Base-by-base conservation (phyloP, 768 basidiomycete species). In the Austroboletus festivus region DNA sequence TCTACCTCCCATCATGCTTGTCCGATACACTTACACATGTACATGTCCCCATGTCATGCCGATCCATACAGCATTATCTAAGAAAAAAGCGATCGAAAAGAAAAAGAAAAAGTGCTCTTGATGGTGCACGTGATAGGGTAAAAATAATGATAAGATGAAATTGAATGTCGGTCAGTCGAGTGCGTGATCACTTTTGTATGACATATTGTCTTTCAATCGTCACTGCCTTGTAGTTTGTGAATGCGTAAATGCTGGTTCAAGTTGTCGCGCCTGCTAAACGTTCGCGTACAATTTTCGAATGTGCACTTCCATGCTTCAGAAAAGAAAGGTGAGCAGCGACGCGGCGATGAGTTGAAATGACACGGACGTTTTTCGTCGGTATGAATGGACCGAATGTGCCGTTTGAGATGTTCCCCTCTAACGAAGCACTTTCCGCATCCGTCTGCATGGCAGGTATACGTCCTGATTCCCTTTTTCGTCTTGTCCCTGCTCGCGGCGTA, bases 391-490 rank as follows among this genome's bases (percentile, higher is more conserved):
- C 84, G 67, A 18, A 91, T 77, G 69, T 92, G 90, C 22, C 90
- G 71, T 68, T 90, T 89, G 48, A 93, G 70, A 65, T 93, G 90
- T 56, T 91, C 88, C 1, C 83, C 79, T 2, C 90, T 73, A 31
- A 80, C 80, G 58, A 93, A 93, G 48, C 83, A 82, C 70, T 90
- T 90, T 16, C 81, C 81, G 56, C 90, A 93, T 1, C 79, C 86
- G 1, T 78, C 71, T 0, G 86, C 86, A 18, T 74, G 72, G 63
- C 89, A 92, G 51, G 79, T 72, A 63, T 82, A 85, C 23, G 76
- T 73, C 41, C 86, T 70, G 13, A 57, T 44, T 31, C 65, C 68
- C 15, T 55, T 68, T 50, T 66, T 66, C 0, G 65, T 58, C 55
- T 68, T 71, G 42, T 65, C 69, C 46, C 33, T 60, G 47, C 57